A percentile compares a stretch with the other conserved stretches of the same genome.
Conservation (phyloP, 2,329 filamentous ascomycete species). For the Beauveria bassiana region DNA sequence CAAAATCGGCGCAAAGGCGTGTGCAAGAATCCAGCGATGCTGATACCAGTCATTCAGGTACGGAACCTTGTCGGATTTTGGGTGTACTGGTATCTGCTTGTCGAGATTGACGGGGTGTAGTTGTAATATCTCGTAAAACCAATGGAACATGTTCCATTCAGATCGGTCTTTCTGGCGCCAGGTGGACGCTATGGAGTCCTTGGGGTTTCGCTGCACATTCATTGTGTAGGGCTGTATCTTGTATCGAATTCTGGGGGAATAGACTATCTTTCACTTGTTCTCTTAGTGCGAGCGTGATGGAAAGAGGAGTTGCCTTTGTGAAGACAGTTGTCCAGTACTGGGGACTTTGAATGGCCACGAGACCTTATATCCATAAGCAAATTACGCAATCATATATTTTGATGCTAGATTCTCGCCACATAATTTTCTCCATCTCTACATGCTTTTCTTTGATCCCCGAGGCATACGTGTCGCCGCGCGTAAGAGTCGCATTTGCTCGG, state of each 20-base stretch:
- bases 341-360: not conserved
- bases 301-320: not conserved
- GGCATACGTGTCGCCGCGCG: conserved; percentile 1
- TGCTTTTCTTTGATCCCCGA: not conserved
- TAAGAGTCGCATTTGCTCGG: not conserved
- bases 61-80: conserved; percentile 26
- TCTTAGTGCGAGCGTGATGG: no score
- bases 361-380: not conserved
- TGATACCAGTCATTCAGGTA: conserved; percentile 21
- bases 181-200: conserved; percentile 18
- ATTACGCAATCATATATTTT: not conserved
- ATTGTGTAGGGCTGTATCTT: not conserved
- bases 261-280: not conserved
- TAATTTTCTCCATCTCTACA: not conserved
- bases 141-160: conserved; percentile 16
- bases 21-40: conserved; percentile 25
- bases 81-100: conserved; percentile 20
- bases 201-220: conserved; percentile 2
- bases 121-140: conserved; percentile 13
- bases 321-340: not conserved
- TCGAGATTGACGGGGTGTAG: conserved; percentile 14
- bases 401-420: not conserved
- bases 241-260: not conserved
- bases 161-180: conserved; percentile 14
- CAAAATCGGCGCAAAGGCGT: conserved; percentile 20